Evolutionary conservation across 495 filamentous ascomycete genomes (phyloP), one percentile per base, ranked within the genome.

Genomic region (Peziza echinospora): DNA sequence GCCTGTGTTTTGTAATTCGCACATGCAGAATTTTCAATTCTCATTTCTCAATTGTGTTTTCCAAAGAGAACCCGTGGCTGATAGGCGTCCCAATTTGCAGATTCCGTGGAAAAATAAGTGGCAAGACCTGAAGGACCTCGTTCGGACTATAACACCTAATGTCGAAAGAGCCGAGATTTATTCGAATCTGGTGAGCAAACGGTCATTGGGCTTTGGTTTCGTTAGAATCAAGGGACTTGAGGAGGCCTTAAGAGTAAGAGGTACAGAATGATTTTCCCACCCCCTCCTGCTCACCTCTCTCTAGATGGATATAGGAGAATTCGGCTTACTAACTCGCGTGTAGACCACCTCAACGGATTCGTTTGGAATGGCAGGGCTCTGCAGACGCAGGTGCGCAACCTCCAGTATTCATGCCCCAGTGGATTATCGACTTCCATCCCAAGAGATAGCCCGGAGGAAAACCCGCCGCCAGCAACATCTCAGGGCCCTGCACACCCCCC

Each of bases 81-180:
- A n/a, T n/a, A n/a, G n/a, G n/a, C n/a, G n/a, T n/a, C n/a, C n/a
- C n/a, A n/a, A n/a, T 17, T 10, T 28, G 21, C 22, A 54, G 52
- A 25, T 54, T 22, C 50, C 52, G n/a, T 52, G 46, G 45, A 54
- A 49, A 37, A 39, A 11, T 21, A 42, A 42, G 46, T 54, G 52
- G 52, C 52, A 54, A 41, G 52, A 54, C 43, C 43, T 54, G 8
- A 54, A 54, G 28, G 52, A 54, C 39, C 44, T 52, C 28, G 43
- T 46, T 37, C 52, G 52, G n/a, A 44, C 34, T 16, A 26, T 47
- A 22, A 54, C 51, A 17, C 24, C 41, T 24, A 24, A 40, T 26
- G 47, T 54, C 26, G 52, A 51, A 26, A 51, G 46, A 19, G 49
- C 41, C 1, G 39, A 51, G 26, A 40, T 51, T 26, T 49, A 48